A percentile compares a stretch with the other conserved stretches of the same genome.
These are phyloP conservation scores for Hyaloscypha variabilis DNA, from an alignment of 495 filamentous ascomycete genomes.

Conservation along the genomic window DNA sequence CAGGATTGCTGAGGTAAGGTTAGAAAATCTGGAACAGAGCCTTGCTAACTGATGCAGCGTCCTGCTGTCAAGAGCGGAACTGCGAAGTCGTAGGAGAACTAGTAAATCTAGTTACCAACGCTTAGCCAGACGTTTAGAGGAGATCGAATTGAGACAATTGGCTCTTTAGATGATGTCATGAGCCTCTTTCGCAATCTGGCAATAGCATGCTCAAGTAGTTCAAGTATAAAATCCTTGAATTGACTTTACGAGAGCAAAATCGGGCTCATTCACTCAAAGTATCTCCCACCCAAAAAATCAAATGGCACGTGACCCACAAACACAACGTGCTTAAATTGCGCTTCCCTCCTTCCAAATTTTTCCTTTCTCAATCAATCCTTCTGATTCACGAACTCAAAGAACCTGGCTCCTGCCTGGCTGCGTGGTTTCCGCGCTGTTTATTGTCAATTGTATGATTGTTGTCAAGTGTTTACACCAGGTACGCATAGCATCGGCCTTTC, in stretches of 20 bases:
- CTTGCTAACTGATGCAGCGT: background rate
- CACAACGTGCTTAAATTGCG: background rate
- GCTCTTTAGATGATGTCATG: no score
- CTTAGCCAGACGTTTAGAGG: no score
- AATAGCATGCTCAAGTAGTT: no score
- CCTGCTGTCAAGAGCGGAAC: background rate
- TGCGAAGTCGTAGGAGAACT: background rate
- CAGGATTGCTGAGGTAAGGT: slow-evolving; percentile 42
- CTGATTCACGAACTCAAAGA: background rate
- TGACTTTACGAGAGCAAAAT: no score
- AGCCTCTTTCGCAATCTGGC: no score
- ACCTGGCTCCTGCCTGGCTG: background rate
- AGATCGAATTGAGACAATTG: no score
- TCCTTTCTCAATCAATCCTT: background rate
- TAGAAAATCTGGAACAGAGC: background rate
- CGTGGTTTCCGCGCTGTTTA: background rate
- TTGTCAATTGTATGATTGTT: background rate
- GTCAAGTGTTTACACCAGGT: background rate
- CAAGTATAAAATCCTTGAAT: background rate
- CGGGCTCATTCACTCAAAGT: no score
- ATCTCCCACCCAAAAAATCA: background rate
- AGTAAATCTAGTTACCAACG: background rate
- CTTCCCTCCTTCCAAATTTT: background rate
- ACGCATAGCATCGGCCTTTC: no score
- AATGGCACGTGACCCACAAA: background rate